Evolutionary conservation across 2,329 filamentous ascomycete species (phyloP), one percentile per base, ranked within the genome.

Genomic region (Botrytis squamosa): DNA sequence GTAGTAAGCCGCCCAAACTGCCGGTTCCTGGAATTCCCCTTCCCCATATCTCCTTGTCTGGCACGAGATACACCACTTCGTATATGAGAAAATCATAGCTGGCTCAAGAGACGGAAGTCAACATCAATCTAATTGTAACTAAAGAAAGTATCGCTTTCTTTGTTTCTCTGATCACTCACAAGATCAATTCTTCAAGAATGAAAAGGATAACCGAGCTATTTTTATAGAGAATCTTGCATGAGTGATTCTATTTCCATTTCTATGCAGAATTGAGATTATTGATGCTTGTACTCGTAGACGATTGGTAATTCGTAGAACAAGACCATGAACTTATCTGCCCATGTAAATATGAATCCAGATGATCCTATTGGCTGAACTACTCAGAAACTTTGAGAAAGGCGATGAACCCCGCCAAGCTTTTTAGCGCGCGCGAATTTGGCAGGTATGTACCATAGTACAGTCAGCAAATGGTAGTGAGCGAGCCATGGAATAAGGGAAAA

Each of bases 371-470:
- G 70, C 14, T 46, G 29, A 9, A 33, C 55, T 33, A 9, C 38
- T 52, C 22, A 66, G 44, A 52, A 52, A 55, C 49, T 55, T 16
- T 16, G 49, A n/a, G 25, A 67, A 18, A 55, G n/a, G 14, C 65
- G 65, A 67, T 55, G 46, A 40, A 36, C 46, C 25, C 29, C 12
- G 25, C 57, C n/a, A 71, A 49, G 36, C 7, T 40, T 40, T 25
- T 46, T 66, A 57, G 60, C 70, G 70, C 70, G 70, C 70, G 70
- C 70, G 65, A 67, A 67, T 55, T 49, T 55, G 65, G 65, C 52
- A 59, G 49, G 16, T 36, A 29, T 29, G 29, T 29, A 59, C 36
- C 18, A 67, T 22, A 12, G 42, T n/a, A 72, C 70, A 72, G 70
- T 72, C 62, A 72, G 70, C 70, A 72, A 66, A 46, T 63, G 44